Evolutionary conservation across 441 rosid species (phyloP).

Genomic region (Pelargonium myrrhifolium): DNA sequence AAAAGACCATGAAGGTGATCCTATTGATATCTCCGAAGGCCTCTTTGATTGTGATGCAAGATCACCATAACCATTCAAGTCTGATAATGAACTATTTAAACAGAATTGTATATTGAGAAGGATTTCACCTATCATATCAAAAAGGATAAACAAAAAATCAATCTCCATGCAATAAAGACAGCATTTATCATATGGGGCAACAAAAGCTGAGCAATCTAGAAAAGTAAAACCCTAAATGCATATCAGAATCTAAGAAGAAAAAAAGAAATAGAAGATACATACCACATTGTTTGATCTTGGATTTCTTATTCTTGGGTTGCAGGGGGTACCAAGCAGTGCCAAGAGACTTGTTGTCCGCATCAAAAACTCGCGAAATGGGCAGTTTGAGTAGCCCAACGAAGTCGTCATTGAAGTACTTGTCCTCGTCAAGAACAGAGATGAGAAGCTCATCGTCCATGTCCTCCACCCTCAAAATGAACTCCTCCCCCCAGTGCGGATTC

Average conservation of each 20-base stretch:
- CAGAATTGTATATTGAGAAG: constrained; percentile 57
- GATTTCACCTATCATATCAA: constrained; percentile 60
- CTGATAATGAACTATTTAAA: constrained; percentile 38
- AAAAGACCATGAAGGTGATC: constrained; percentile 32
- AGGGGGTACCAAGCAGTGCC: constrained; percentile 70
- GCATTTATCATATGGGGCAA: too few species aligned
- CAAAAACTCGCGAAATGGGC: constrained; percentile 59
- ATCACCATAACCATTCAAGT: constrained; percentile 29
- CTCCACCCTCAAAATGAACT: constrained; percentile 79
- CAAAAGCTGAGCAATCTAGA: too few species aligned
- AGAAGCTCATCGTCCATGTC: constrained; percentile 80
- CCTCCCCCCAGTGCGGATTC: constrained; percentile 88
- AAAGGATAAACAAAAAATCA: background rate
- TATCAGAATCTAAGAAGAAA: too few species aligned
- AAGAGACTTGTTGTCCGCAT: constrained; percentile 68
- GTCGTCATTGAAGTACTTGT: constrained; percentile 78
- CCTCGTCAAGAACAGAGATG: constrained; percentile 76
- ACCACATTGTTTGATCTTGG: constrained; percentile 80
- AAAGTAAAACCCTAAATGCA: too few species aligned
- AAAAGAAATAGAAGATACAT: too few species aligned
- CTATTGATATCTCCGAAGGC: constrained; percentile 27
- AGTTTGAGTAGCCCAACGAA: constrained; percentile 65
- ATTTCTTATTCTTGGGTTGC: constrained; percentile 64
- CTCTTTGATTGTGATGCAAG: constrained; percentile 28
- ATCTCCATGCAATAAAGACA: too few species aligned